These are phyloP conservation scores for Aspergillus ustus DNA, from an alignment of 2,329 filamentous ascomycete species.

Conservation along the genomic window DNA sequence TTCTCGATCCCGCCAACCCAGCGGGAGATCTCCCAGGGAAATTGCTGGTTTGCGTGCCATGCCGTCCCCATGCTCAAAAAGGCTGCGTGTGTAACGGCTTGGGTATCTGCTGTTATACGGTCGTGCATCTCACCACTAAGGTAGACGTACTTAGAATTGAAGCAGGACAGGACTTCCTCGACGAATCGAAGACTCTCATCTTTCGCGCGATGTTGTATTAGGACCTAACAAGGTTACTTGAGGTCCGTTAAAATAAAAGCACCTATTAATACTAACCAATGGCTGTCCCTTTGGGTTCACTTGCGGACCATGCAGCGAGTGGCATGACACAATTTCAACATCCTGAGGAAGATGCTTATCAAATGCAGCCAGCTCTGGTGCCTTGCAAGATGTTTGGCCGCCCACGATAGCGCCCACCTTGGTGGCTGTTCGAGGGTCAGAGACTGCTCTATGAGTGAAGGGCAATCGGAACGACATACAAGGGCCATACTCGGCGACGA, in stretches of 20 bases:
- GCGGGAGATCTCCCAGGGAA: conserved; percentile 94
- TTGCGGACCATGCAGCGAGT: conserved; percentile 92
- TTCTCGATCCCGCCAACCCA: conserved; percentile 98
- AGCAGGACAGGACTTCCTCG: conserved; percentile 78
- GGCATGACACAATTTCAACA: conserved; percentile 92
- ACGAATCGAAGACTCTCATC: conserved; percentile 77
- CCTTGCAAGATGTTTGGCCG: conserved; percentile 97
- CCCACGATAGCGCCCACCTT: conserved; percentile 95
- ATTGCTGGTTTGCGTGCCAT: conserved; percentile 93
- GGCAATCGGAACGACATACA: conserved; percentile 64
- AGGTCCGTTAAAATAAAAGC: neutral
- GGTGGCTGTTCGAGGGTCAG: conserved; percentile 67
- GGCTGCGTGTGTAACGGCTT: conserved; percentile 95
- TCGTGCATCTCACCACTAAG: conserved; percentile 88
- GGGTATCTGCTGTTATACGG: conserved; percentile 96
- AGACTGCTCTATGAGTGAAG: conserved; percentile 16
- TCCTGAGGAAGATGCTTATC: conserved; percentile 85
- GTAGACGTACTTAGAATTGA: conserved; percentile 84
- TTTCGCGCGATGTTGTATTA: conserved; percentile 91
- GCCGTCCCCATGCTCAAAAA: conserved; percentile 98
- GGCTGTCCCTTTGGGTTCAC: conserved; percentile 89
- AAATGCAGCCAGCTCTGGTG: conserved; percentile 91
- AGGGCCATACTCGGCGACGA: conserved; percentile 87
- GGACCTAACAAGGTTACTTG: conserved; percentile 52
- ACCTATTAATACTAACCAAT: conserved; percentile 60